Conservation (phyloP, 2,329 filamentous ascomycete genomes). For the Clonostachys rhizophaga region DNA sequence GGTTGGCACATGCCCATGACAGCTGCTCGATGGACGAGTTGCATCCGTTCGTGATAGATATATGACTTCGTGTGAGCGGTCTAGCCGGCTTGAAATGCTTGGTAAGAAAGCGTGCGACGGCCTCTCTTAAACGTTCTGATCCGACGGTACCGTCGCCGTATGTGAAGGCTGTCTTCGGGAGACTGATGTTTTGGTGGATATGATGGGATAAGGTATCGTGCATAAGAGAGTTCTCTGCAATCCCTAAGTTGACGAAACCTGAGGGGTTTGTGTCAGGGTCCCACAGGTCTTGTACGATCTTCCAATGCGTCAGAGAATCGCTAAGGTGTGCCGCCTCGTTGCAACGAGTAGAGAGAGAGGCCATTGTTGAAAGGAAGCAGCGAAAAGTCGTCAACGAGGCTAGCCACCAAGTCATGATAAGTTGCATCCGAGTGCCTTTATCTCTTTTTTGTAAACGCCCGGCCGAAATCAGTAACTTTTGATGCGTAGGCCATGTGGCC, state of each 20-base stretch:
- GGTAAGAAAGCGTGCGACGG: conserved; percentile 28
- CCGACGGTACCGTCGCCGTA: conserved; percentile 30
- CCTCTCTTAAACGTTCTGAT: conserved; percentile 16
- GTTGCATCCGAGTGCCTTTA: too few species aligned
- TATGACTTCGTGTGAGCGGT: conserved; percentile 20
- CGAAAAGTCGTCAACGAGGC: too few species aligned
- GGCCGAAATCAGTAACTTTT: too few species aligned
- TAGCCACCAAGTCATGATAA: too few species aligned
- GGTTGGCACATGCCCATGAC: conserved; percentile 30
- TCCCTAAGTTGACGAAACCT: conserved; percentile 43
- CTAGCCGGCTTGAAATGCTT: conserved; percentile 18
- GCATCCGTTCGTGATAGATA: conserved; percentile 32
- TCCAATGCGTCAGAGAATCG: conserved; percentile 17
- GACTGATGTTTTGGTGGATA: conserved; percentile 28
- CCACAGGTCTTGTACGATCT: conserved; percentile 38
- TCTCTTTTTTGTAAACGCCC: too few species aligned
- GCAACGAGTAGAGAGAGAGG: too few species aligned
- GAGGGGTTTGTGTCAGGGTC: conserved; percentile 28
- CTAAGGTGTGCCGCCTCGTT: too few species aligned
- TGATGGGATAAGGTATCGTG: conserved; percentile 35
- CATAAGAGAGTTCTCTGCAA: conserved; percentile 50
- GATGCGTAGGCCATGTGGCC: too few species aligned
- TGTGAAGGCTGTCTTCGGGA: conserved; percentile 22
- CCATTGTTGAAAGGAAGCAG: too few species aligned
- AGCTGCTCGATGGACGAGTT: conserved; percentile 32